Base-by-base conservation (phyloP, 2,329 filamentous ascomycete species). In the Hypoxylon sp. region DNA sequence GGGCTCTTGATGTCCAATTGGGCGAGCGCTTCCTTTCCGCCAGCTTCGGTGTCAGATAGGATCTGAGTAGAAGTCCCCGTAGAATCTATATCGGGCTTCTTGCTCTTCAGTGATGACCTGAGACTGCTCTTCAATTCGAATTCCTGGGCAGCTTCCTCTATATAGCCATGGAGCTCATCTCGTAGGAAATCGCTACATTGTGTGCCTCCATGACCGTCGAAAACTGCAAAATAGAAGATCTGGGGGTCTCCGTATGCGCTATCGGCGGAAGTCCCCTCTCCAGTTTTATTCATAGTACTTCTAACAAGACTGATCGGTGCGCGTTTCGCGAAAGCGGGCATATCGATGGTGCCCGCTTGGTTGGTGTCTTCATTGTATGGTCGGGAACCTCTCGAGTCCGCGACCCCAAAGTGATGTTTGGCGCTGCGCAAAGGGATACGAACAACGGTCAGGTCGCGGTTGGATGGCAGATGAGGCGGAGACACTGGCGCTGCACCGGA, bases 141-240 rank as follows among this genome's bases (percentile, higher is more conserved):
- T 17, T 90, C 85, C 61, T 84, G 83, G 0, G 93, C 92, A 0
- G 93, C 89, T 71, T 93, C 87, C 79, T 99, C 95, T 36, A 99
- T 90, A 78, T 98, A 98, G 9, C 88, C 88, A 78, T 98, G 96
- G 66, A 99, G 82, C 75, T 92, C 89, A 66, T 98, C 93, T 63
- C 90, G 87, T 72, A 98, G 80, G 74, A 97, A 98, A 17, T 91
- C 90, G 65, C 93, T 94, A 79, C 96, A 98, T 78, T 97, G 92
- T 19, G 84, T 87, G 19, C 96, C 96, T 9, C 96, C 96, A 81
- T 99, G 96, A 2, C 96, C 96, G 79, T 99, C 96, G 76, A 98
- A 99, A 1, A 98, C 90, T 1, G 89, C 94, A 84, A 98, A 99
- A 80, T 98, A 99, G 80, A 99, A 99, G 34, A 98, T 91, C 78